Percentiles rank a stretch among this genome's conserved stretches.
Evolutionary conservation across 2,329 filamentous ascomycete species (phyloP).

Genomic region (Stemphylium lycopersici): DNA sequence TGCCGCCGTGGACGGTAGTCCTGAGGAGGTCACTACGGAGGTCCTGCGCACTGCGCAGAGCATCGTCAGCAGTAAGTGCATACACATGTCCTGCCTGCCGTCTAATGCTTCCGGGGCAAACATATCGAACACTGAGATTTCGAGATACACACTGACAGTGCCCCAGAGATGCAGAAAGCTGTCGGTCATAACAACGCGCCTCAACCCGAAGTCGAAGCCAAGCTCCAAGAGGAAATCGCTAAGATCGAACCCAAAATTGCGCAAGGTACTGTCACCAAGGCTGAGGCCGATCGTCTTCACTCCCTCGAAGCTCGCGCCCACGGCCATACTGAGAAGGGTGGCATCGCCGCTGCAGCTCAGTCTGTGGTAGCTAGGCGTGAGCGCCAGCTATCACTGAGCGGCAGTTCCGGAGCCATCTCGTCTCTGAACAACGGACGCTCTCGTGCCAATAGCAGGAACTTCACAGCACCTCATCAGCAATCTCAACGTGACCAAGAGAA

Average conservation of each 20-base stretch:
- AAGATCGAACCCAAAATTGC: conserved; percentile 43
- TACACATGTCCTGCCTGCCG: not conserved
- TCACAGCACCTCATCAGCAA: conserved; percentile 31
- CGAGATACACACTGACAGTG: conserved; percentile 9
- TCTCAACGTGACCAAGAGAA: conserved; percentile 38
- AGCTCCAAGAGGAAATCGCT: conserved; percentile 38
- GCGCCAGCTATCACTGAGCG: conserved; percentile 25
- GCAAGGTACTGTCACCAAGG: conserved; percentile 44
- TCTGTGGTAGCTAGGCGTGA: conserved; percentile 45
- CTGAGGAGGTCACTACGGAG: conserved; percentile 33
- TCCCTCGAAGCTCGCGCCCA: conserved; percentile 50
- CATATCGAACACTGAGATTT: not conserved
- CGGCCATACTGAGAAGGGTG: conserved; percentile 43
- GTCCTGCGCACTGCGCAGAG: conserved; percentile 33
- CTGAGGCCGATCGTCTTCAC: conserved; percentile 51
- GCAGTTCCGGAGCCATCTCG: conserved; percentile 6
- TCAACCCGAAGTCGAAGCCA: conserved; percentile 39
- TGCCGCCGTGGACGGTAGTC: conserved; percentile 31
- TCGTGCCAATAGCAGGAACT: conserved; percentile 18
- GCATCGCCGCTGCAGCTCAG: conserved; percentile 49
- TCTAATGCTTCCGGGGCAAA: not conserved
- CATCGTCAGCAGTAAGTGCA: conserved; percentile 38
- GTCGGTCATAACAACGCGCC: conserved; percentile 31
- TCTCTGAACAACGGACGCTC: conserved; percentile 7
- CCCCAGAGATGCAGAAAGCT: conserved; percentile 39